Percentiles rank a stretch among this genome's conserved stretches.
Evolutionary conservation across 306 rosid genomes (phyloP).

Genomic region (Prunus kanzakura): DNA sequence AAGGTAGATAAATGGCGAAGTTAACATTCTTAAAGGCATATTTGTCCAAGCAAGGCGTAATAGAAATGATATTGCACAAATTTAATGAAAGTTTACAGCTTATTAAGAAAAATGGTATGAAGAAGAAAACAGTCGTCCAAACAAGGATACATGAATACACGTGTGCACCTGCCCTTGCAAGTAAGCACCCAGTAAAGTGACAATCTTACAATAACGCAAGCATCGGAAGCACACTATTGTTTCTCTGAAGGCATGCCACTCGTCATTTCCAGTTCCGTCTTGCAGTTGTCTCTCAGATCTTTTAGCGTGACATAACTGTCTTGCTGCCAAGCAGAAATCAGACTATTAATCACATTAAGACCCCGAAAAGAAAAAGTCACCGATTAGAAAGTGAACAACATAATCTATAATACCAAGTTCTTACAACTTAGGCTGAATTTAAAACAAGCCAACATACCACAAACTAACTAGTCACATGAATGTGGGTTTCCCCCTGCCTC

Average conservation of each 20-base stretch:
- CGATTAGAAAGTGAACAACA: background rate
- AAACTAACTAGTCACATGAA: background rate
- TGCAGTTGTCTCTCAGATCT: conserved; percentile 81
- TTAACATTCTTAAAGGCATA: background rate
- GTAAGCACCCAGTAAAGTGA: conserved; percentile 10
- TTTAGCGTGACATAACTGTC: conserved; percentile 46
- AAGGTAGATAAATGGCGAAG: background rate
- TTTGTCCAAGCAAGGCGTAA: background rate
- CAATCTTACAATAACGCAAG: conserved; percentile 36
- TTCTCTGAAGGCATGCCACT: conserved; percentile 40
- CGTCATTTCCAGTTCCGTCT: conserved; percentile 55
- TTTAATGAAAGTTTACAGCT: background rate
- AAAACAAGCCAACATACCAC: background rate
- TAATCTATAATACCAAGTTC: background rate
- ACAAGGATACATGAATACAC: conserved; percentile 10
- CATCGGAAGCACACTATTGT: conserved; percentile 30
- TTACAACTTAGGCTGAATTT: background rate
- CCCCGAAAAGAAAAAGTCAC: background rate
- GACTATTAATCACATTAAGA: conserved; percentile 7
- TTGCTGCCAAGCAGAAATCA: conserved; percentile 49
- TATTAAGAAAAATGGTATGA: conserved; percentile 1
- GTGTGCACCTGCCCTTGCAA: conserved; percentile 6
- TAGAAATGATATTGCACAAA: conserved; percentile 3
- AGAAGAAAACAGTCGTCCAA: background rate
- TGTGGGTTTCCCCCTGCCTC: background rate